Conservation (phyloP, 2,329 filamentous ascomycete species). For the Monosporascus sp. region DNA sequence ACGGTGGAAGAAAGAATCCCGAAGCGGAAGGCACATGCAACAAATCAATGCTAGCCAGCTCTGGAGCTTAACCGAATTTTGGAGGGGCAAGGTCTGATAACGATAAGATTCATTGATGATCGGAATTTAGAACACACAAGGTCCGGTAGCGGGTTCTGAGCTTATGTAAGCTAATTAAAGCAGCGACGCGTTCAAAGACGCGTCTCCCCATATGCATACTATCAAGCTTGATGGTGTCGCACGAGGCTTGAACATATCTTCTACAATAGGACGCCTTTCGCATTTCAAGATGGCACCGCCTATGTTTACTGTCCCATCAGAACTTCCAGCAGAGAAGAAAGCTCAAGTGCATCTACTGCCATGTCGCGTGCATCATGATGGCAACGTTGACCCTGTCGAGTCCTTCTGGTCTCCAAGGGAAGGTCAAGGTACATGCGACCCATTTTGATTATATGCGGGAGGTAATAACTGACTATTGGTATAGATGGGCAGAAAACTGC, state of each 20-base stretch:
- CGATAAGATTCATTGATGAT: not conserved
- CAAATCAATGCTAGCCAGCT: not conserved
- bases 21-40: not conserved
- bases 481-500: constrained; percentile 48
- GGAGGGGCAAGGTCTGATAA: not conserved
- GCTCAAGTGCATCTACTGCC: constrained; percentile 59
- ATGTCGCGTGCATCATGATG: constrained; percentile 74
- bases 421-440: constrained; percentile 36
- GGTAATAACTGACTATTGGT: constrained; percentile 6
- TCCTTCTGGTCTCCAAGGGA: constrained; percentile 65
- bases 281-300: constrained; percentile 21
- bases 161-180: not conserved
- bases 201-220: not conserved
- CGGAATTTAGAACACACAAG: not conserved
- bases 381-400: constrained; percentile 56
- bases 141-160: not conserved
- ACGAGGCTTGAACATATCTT: too few relatives aligned
- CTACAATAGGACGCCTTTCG: not conserved
- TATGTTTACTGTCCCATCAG: constrained; percentile 17
- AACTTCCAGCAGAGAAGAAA: constrained; percentile 10
- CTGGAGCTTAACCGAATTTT: not conserved
- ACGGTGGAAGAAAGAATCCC: not conserved
- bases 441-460: not conserved
- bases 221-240: not conserved
- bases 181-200: not conserved